These are phyloP conservation scores for Suillus tomentosus DNA, from an alignment of 768 basidiomycete genomes.

Conservation along the genomic window DNA sequence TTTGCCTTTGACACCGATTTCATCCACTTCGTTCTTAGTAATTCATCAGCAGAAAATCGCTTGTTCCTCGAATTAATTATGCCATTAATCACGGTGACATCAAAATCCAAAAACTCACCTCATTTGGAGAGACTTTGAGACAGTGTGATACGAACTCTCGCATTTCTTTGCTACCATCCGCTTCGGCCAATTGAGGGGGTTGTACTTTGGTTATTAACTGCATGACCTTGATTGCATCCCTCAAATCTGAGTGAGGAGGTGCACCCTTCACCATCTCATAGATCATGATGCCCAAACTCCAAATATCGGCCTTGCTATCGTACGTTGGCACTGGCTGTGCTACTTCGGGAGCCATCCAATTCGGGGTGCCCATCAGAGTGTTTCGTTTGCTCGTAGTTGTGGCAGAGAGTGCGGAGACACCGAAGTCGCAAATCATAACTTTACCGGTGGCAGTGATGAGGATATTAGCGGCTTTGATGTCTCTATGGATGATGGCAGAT, in stretches of 20 bases:
- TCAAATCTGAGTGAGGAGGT: conserved; percentile 87
- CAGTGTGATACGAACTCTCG: conserved; percentile 85
- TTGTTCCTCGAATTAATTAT: conserved; percentile 31
- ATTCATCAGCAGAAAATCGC: conserved; percentile 89
- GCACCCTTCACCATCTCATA: conserved; percentile 97
- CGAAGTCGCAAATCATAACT: conserved; percentile 97
- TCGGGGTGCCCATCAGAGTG: conserved; percentile 95
- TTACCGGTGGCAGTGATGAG: conserved; percentile 87
- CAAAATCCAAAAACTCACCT: conserved; percentile 49
- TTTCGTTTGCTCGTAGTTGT: conserved; percentile 89
- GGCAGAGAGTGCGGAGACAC: conserved; percentile 90
- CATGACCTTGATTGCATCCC: conserved; percentile 83
- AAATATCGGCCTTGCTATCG: conserved; percentile 97
- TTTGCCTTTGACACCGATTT: conserved; percentile 68
- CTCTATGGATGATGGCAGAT: conserved; percentile 93
- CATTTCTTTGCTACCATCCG: conserved; percentile 81
- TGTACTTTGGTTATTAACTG: conserved; percentile 84
- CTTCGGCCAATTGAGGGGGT: conserved; percentile 78
- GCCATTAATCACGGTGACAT: conserved; percentile 13
- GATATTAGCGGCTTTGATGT: conserved; percentile 97
- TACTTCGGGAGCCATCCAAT: conserved; percentile 99
- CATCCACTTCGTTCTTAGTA: conserved; percentile 89
- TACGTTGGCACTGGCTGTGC: conserved; percentile 88
- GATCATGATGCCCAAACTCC: conserved; percentile 95
- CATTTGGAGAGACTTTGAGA: conserved; percentile 76